Evolutionary conservation across 2,329 filamentous ascomycete genomes (phyloP), one percentile per base, ranked within the genome.

Genomic region (Fulvia fulva): DNA sequence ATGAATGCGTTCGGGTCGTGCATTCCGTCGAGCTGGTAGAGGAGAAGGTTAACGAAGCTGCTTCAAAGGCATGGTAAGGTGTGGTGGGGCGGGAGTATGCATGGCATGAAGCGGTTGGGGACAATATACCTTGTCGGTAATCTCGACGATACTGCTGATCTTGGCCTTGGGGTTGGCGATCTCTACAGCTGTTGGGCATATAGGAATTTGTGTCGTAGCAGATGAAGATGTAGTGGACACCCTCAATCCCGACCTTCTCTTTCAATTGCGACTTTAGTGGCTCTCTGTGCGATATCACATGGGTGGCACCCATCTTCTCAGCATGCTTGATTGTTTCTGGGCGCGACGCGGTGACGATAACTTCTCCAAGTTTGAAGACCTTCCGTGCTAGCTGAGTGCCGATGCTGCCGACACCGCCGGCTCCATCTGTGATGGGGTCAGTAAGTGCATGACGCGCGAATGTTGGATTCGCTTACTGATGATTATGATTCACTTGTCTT

Each of bases 381-480:
- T 69, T 60, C 0, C 76, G 68, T 1, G 77, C 78, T 54, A 80
- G 75, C 64, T 80, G 78, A 5, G 70, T 75, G 2, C 76, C 76
- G 7, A 77, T 71, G 12, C 71, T 73, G 7, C 78, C 78, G 26
- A 80, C 75, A 8, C 70, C 78, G 28, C 78, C 78, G 1, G 73
- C 72, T 1, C 77, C 78, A 57, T 80, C 80, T 63, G 79, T 73
- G 23, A 19, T 50, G 23, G 26, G n/a, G 2, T 26, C 21, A 26
- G 44, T 19, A 22, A n/a, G n/a, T n/a, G n/a, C n/a, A n/a, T n/a
- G n/a, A 14, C 21, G 22, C 25, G 21, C 25, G 21, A 41, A 7
- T n/a, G n/a, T n/a, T n/a, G n/a, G n/a, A n/a, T n/a, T n/a, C n/a
- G n/a, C 14, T n/a, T 19, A 41, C 37, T 41, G 37, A 41, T 41